Base-by-base conservation (phyloP, 1,284 basidiomycete genomes). In the Ceratobasidium sp. region DNA sequence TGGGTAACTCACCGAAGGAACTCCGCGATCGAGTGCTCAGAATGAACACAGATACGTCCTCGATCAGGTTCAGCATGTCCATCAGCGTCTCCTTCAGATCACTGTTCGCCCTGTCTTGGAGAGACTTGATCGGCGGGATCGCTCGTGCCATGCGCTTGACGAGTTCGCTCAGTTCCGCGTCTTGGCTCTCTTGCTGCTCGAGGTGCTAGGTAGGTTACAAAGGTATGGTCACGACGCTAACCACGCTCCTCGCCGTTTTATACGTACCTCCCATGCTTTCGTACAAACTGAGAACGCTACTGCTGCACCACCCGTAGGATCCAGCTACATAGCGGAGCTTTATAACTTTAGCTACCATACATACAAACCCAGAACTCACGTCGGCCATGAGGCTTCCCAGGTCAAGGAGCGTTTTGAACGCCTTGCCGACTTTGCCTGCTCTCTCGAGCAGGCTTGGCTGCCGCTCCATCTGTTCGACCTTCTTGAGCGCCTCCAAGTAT, bases 231-330 rank as follows among this genome's bases (percentile, higher is more conserved):
- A 33, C 33, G 33, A 33, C 33, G 10, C 33, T 33, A 33, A 4
- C 33, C 33, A 33, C 33, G 33, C 33, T 33, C 33, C 18, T 18
- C 12, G 7, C 1, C 9, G 15, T 12, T 33, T 7, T 23, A 18
- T 28, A 6, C 33, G 13, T 40, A 71, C 69, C 69, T 71, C 39
- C 69, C 69, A 71, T 33, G 70, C 58, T 23, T 61, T 60, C 3
- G 40, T 39, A 18, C 39, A 61, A 0, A 72, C 10, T 13, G n/a
- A 26, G 12, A 60, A n/a, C 12, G 40, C 42, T 3, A 49, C 33
- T 56, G 61, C 49, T 39, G 56, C 56, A 20, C 42, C 42, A 5
- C 40, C 63, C 9, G 40, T 49, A 7, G 42, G 70, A 39, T 46
- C 26, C 12, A 60, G 15, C 56, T 72, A 40, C 10, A 33, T 33